phyloP scores from a whole-genome alignment of 164 flowering plant species.

The Magnolia changhungtana region DNA sequence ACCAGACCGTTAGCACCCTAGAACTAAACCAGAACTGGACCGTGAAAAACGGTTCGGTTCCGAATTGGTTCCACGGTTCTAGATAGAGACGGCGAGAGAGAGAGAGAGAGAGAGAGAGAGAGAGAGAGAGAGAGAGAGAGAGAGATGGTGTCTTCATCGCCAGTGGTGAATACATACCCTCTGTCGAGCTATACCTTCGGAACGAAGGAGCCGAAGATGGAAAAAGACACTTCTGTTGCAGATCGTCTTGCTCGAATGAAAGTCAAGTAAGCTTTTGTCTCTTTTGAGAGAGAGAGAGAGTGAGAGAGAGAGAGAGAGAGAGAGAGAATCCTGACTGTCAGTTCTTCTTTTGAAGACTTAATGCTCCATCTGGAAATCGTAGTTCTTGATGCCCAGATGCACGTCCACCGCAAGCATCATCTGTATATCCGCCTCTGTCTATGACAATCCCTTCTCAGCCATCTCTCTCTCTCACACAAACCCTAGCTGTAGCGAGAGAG shows the following conservation, averaged over 20 bases:
- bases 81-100: too few species aligned
- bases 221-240: slow-evolving; percentile 94
- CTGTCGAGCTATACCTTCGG: slow-evolving; percentile 95
- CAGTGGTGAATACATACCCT: slow-evolving; percentile 73
- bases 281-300: too few species aligned
- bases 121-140: neutral
- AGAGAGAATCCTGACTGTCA: slow-evolving; percentile 41
- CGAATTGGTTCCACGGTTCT: too few species aligned
- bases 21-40: too few species aligned
- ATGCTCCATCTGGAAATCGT: slow-evolving; percentile 88
- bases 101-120: too few species aligned
- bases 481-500: too few species aligned
- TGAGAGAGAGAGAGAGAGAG: too few species aligned
- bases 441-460: slow-evolving; percentile 33
- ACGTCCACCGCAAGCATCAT: slow-evolving; percentile 83
- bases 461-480: neutral
- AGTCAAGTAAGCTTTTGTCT: slow-evolving; percentile 60
- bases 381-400: slow-evolving; percentile 85
- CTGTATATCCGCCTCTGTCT: slow-evolving; percentile 69
- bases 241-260: slow-evolving; percentile 99
- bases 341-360: slow-evolving; percentile 76
- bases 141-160: slow-evolving; percentile 20
- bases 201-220: slow-evolving; percentile 97
- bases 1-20: too few species aligned
- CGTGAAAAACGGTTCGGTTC: too few species aligned